Evolutionary conservation across 2,329 filamentous ascomycete species (phyloP).

Genomic region (Phyllosticta paracitricarpa): DNA sequence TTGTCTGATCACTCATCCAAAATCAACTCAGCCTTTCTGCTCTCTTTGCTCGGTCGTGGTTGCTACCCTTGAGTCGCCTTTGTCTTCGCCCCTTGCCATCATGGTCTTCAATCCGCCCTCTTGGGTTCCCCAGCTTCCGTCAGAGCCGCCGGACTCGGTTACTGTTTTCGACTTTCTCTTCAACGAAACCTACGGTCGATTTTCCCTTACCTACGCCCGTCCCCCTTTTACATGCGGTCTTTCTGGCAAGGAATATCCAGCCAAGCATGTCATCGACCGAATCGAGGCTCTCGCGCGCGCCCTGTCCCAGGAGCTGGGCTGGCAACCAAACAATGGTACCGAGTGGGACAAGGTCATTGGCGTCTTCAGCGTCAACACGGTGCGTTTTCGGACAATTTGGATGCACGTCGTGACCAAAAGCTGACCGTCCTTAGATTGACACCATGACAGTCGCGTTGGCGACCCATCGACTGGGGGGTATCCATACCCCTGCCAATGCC

Average conservation of each 20-base stretch:
- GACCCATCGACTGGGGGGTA: conserved; percentile 62
- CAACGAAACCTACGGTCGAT: conserved; percentile 59
- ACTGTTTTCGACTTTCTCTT: conserved; percentile 69
- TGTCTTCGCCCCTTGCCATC: background rate
- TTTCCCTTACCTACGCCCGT: conserved; percentile 50
- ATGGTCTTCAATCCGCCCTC: conserved; percentile 51
- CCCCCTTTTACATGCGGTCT: conserved; percentile 71
- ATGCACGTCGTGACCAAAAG: background rate
- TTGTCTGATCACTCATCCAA: background rate
- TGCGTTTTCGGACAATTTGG: conserved; percentile 29
- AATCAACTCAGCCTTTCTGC: background rate
- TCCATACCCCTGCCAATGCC: conserved; percentile 66
- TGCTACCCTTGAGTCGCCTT: background rate
- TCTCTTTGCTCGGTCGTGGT: background rate
- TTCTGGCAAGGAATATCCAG: conserved; percentile 56
- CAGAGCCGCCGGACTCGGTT: conserved; percentile 62
- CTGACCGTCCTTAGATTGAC: conserved; percentile 49
- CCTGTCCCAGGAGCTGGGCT: conserved; percentile 60
- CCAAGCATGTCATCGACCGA: conserved; percentile 52
- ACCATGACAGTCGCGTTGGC: conserved; percentile 64
- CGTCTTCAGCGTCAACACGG: conserved; percentile 72
- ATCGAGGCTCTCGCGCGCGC: conserved; percentile 59
- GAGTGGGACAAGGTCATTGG: conserved; percentile 76
- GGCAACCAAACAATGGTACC: conserved; percentile 57
- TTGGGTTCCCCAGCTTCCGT: conserved; percentile 52